phyloP scores from a whole-genome alignment of 805 yeast species.

The Myxozyma melibiosi region DNA sequence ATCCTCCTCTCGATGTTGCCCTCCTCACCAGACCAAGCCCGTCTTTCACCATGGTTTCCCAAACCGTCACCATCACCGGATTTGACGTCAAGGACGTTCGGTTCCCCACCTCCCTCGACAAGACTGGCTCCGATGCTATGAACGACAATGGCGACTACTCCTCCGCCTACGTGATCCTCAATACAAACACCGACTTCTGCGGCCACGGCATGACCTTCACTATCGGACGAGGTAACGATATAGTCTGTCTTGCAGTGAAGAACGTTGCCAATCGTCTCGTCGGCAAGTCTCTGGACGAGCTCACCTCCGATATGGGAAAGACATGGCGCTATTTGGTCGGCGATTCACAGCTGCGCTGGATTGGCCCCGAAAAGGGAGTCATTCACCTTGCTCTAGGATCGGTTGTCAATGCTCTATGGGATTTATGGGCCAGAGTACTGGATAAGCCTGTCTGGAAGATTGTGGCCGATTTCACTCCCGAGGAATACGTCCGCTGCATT shows the following conservation, averaged over 20 bases:
- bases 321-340: conserved; percentile 48
- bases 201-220: conserved; percentile 52
- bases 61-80: conserved; percentile 38
- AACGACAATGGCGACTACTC: conserved; percentile 48
- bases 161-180: conserved; percentile 43
- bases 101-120: conserved; percentile 43
- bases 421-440: conserved; percentile 47
- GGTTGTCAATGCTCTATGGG: conserved; percentile 49
- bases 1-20: neutral
- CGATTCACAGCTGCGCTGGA: conserved; percentile 49
- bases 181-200: conserved; percentile 29
- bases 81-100: conserved; percentile 40
- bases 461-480: conserved; percentile 49
- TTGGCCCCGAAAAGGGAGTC: conserved; percentile 51
- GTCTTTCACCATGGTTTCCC: neutral
- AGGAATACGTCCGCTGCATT: conserved; percentile 46
- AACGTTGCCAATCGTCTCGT: conserved; percentile 45
- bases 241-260: conserved; percentile 45
- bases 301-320: conserved; percentile 46
- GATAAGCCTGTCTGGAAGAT: conserved; percentile 49
- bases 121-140: conserved; percentile 50
- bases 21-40: neutral
- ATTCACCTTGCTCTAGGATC: conserved; percentile 49
- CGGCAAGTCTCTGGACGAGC: conserved; percentile 41
- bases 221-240: conserved; percentile 46